Evolutionary conservation across 495 filamentous ascomycete species (phyloP).

Genomic region (Hypoxylon cercidicola): DNA sequence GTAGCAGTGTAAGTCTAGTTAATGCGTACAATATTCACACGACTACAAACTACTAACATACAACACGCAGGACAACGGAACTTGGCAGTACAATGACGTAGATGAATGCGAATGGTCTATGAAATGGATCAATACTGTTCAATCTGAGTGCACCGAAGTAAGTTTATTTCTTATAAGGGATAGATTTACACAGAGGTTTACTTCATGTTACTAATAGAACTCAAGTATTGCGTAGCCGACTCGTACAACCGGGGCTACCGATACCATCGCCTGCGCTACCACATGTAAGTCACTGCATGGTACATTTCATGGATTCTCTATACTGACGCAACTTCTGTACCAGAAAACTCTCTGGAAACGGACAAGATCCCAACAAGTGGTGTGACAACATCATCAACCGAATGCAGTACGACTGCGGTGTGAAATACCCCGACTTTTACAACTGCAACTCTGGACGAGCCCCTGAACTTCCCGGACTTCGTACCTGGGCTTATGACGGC

Average conservation of each 20-base stretch:
- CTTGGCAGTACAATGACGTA: slow-evolving; percentile 16
- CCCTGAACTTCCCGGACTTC: slow-evolving; percentile 10
- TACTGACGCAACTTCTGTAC: background rate
- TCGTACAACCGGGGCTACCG: slow-evolving; percentile 14
- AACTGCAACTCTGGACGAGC: slow-evolving; percentile 30
- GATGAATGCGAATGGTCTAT: slow-evolving; percentile 9
- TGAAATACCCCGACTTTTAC: slow-evolving; percentile 30
- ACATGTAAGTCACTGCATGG: too few species aligned
- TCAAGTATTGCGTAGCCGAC: slow-evolving; percentile 33
- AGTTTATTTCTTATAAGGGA: too few species aligned
- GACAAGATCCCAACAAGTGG: slow-evolving; percentile 16
- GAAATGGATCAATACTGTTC: slow-evolving; percentile 15
- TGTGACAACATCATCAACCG: slow-evolving; percentile 31
- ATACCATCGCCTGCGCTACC: slow-evolving; percentile 26
- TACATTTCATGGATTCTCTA: too few species aligned
- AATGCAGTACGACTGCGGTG: slow-evolving; percentile 32
- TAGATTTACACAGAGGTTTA: too few species aligned
- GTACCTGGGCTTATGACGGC: slow-evolving; percentile 17
- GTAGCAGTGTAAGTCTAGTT: slow-evolving; percentile 10
- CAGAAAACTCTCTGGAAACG: slow-evolving; percentile 28
- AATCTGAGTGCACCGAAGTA: slow-evolving; percentile 35
- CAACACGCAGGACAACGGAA: slow-evolving; percentile 2
- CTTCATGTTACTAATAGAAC: too few species aligned
- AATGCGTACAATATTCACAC: too few species aligned
- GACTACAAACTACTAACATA: background rate